Base-by-base conservation (phyloP, 2,329 filamentous ascomycete species). In the Penicillium psychrosexuale region DNA sequence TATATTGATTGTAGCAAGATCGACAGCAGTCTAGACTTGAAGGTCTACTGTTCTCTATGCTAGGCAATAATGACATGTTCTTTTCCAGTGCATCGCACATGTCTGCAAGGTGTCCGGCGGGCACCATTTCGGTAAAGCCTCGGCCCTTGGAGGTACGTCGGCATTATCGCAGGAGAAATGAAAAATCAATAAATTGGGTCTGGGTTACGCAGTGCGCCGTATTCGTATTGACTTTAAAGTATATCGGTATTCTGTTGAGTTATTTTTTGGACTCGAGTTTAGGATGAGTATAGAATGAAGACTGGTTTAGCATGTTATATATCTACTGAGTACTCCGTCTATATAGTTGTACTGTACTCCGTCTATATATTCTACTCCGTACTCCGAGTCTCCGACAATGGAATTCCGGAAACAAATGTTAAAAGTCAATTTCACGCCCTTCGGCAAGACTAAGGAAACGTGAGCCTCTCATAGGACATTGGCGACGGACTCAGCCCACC, bases 371-470 rank as follows among this genome's bases (percentile, higher is more conserved):
- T 19, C 19, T 19, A 19, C 19, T 19, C 19, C 19, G 19, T 19
- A 19, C 19, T 19, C 19, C 19, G 19, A 19, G 19, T 19, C 19
- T 19, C 19, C 19, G 19, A 19, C 19, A 19, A 19, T 19, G 19
- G 2, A 19, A 19, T 19, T 19, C 19, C 19, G 19, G 19, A 19
- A 19, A 19, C 19, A 28, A 34, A 22, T 11, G 36, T n/a, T 7
- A 24, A 63, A 64, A 63, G 52, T 65, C 57, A 63, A 65, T 59
- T 65, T 66, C 55, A 64, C 63, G 63, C 63, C 63, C 62, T 66
- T 66, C 58, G 61, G 58, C 51, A 58, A 52, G 56, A 48, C 63
- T 65, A 65, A 51, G 27, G 40, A 40, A 43, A 58, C 56, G 59
- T 11, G 46, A 57, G 38, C 33, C 53, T 51, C 22, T 47, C 38